Evolutionary conservation across 1,139 yeast species (phyloP).

Genomic region (Saccharomyces uvarum): DNA sequence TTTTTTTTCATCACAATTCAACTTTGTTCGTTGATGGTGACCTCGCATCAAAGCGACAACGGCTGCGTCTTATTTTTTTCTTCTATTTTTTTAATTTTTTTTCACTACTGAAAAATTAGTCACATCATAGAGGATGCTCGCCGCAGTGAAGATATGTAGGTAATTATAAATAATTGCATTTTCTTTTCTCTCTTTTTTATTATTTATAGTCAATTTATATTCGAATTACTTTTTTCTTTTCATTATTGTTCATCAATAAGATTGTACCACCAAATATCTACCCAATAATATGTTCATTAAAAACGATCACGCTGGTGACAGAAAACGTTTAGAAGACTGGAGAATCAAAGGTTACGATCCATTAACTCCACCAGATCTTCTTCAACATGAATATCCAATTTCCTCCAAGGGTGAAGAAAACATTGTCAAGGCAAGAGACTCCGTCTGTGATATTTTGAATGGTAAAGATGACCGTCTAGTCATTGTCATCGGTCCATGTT

Average conservation of each 20-base stretch:
- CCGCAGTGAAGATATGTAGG: background rate
- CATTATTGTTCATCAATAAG: background rate
- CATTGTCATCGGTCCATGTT: conserved; percentile 91
- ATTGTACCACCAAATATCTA: background rate
- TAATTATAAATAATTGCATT: background rate
- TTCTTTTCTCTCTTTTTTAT: background rate
- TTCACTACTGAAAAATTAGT: background rate
- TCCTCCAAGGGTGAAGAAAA: conserved; percentile 50
- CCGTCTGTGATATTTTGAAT: conserved; percentile 58
- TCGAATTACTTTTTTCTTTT: background rate
- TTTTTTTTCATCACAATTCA: background rate
- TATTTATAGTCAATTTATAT: background rate
- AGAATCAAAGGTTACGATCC: conserved; percentile 94
- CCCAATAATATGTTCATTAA: conserved; percentile 60
- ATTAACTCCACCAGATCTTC: conserved; percentile 84
- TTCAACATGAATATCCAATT: conserved; percentile 83
- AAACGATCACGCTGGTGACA: conserved; percentile 76
- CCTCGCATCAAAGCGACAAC: conserved; percentile 12
- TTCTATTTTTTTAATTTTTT: conserved; percentile 11
- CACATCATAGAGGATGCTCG: background rate
- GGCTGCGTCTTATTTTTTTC: conserved; percentile 14
- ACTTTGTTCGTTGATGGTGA: background rate
- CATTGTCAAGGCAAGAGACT: conserved; percentile 70
- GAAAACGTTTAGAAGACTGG: conserved; percentile 81
- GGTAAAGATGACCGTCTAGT: conserved; percentile 77